Evolutionary conservation across 257 asterid genomes (phyloP), one percentile per base, ranked within the genome.

Genomic region (Solanum neorickii): DNA sequence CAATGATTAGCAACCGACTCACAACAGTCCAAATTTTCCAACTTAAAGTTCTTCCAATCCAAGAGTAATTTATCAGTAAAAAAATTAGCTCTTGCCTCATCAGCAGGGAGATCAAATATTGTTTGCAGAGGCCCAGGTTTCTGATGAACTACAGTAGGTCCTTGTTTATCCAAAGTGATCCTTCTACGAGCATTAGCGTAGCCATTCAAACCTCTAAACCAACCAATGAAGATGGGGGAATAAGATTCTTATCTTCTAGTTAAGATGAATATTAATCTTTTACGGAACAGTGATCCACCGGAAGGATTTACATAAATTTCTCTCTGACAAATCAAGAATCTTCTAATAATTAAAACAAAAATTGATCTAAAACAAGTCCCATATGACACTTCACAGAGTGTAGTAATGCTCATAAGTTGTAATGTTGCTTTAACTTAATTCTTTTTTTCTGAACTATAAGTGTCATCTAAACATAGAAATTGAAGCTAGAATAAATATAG

Each of bases 91-190:
- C 82, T 90, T 92, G 91, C 99, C 98, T 97, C 99, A 87, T 93
- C 98, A n/a, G 94, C 94, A 78, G 92, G 94, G 90, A 97, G 96
- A 92, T 91, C 88, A 91, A 97, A 95, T 89, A 94, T 91, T 56
- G 97, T 93, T 87, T 95, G 99, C 75, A 97, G 93, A n/a, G 98
- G 98, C 68, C 99, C 99, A 37, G 94, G 94, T 90, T 94, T 95
- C 90, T 92, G 98, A 89, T 90, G 94, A 90, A 93, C 94, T 89
- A 92, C 89, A 42, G 92, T 90, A 68, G 94, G 94, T 84, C 95
- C 98, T 89, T 90, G 94, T 87, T 90, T 91, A 84, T 90, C 93
- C 88, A 88, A 87, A 83, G 90, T 37, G 68, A 73, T 46, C 89
- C 92, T 88, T 89, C 93, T 91, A 85, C 89, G 93, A 90, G 90